phyloP scores from a whole-genome alignment of 306 rosid genomes.

The Luffa aegyptiaca region DNA sequence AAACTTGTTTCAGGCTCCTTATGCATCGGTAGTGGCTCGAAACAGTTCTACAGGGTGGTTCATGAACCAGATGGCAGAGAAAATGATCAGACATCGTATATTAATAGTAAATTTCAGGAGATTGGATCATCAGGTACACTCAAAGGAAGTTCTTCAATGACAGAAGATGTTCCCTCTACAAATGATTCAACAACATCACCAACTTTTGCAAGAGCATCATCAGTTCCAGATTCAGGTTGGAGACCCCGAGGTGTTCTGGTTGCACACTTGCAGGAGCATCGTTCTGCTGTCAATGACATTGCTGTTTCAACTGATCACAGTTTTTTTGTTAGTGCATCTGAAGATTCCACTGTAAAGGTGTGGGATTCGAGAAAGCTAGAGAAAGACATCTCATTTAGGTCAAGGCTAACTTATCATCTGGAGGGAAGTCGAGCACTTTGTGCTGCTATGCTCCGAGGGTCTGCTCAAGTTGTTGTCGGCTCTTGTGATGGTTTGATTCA shows the following conservation, averaged over 20 bases:
- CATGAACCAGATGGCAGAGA: slow-evolving; percentile 96
- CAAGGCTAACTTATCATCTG: slow-evolving; percentile 86
- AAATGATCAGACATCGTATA: slow-evolving; percentile 51
- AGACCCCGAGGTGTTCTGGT: slow-evolving; percentile 92
- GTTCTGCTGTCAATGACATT: slow-evolving; percentile 79
- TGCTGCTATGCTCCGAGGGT: slow-evolving; percentile 71
- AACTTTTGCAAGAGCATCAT: slow-evolving; percentile 47
- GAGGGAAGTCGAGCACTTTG: slow-evolving; percentile 91
- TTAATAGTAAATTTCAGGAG: slow-evolving; percentile 57
- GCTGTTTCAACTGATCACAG: slow-evolving; percentile 86
- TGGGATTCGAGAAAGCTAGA: slow-evolving; percentile 94
- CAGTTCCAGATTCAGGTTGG: slow-evolving; percentile 89
- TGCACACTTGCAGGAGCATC: slow-evolving; percentile 98
- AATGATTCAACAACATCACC: slow-evolving; percentile 58
- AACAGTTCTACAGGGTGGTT: slow-evolving; percentile 91
- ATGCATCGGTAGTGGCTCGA: slow-evolving; percentile 63
- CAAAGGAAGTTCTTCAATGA: slow-evolving; percentile 42
- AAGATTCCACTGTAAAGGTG: slow-evolving; percentile 90
- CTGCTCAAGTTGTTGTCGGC: slow-evolving; percentile 85
- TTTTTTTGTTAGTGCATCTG: slow-evolving; percentile 88
- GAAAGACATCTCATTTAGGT: slow-evolving; percentile 95
- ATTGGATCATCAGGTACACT: slow-evolving; percentile 40
- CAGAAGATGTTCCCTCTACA: slow-evolving; percentile 49
- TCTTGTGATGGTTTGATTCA: slow-evolving; percentile 91
- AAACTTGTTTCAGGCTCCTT: slow-evolving; percentile 84